Percentiles rank a stretch among this genome's conserved stretches.
phyloP scores from a whole-genome alignment of 345 rosid genomes.

The Hibiscus tridactylites region DNA sequence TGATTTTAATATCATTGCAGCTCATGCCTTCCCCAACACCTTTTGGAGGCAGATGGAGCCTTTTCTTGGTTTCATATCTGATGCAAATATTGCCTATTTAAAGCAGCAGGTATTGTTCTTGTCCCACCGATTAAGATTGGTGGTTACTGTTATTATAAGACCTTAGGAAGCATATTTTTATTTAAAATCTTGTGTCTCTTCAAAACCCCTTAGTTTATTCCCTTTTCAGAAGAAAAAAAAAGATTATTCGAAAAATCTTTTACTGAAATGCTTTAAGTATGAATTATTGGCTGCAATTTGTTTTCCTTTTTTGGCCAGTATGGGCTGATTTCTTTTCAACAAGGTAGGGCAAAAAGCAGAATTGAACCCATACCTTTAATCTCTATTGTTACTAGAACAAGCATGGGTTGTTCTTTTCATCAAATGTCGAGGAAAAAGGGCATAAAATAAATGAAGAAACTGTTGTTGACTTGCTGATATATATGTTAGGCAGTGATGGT shows the following conservation, averaged over 20 bases:
- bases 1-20: conserved; percentile 45
- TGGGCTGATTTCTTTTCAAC: neutral
- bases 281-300: neutral
- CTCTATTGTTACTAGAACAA: neutral
- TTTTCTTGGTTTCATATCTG: conserved; percentile 60
- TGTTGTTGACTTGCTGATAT: neutral
- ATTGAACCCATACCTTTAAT: neutral
- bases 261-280: neutral
- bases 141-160: neutral
- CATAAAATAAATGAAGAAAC: neutral
- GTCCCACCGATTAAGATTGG: neutral
- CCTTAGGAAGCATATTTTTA: neutral
- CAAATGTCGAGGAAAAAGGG: neutral
- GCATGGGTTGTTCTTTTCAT: neutral
- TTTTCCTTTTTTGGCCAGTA: neutral
- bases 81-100: conserved; percentile 50
- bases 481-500: neutral
- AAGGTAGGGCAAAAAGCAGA: neutral
- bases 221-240: neutral
- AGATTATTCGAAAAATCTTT: neutral
- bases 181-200: neutral
- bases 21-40: conserved; percentile 35
- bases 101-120: conserved; percentile 56
- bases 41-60: conserved; percentile 90
- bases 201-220: neutral